These are phyloP conservation scores for Arabidopsis thaliana DNA, from an alignment of 345 rosid genomes.

Conservation along the genomic window DNA sequence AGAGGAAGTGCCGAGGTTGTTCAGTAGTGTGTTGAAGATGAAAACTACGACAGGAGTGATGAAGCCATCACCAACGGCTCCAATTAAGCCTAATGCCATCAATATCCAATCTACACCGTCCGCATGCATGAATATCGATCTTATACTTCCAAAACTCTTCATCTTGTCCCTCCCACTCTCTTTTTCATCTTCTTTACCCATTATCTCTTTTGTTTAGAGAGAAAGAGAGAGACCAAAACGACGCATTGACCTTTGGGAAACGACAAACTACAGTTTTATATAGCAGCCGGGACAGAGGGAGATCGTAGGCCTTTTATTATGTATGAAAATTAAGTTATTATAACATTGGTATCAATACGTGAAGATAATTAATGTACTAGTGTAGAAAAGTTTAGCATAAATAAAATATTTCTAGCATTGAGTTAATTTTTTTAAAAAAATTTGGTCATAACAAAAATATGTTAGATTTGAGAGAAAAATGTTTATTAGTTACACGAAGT, in stretches of 20 bases:
- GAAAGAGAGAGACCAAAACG: neutral
- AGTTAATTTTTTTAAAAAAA: too few species aligned
- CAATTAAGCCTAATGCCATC: conserved; percentile 69
- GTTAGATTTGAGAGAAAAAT: too few species aligned
- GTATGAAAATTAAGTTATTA: too few species aligned
- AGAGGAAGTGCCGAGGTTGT: neutral
- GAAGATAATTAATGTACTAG: too few species aligned
- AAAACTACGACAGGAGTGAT: conserved; percentile 46
- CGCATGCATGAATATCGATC: conserved; percentile 69
- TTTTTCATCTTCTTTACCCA: conserved; percentile 1
- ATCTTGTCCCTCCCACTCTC: conserved; percentile 12
- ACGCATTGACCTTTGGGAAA: conserved; percentile 8
- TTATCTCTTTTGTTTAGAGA: neutral
- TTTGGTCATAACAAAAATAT: too few species aligned
- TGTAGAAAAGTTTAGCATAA: too few species aligned
- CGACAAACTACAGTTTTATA: neutral
- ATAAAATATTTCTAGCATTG: too few species aligned
- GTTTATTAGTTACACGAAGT: too few species aligned
- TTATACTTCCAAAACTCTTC: conserved; percentile 43
- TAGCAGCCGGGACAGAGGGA: too few species aligned
- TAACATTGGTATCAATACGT: too few species aligned
- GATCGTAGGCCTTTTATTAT: too few species aligned
- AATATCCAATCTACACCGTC: conserved; percentile 59
- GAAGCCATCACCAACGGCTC: conserved; percentile 72
- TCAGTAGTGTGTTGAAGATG: neutral